Evolutionary conservation across 2,329 filamentous ascomycete genomes (phyloP).

Genomic region (Hansfordia pulvinata): DNA sequence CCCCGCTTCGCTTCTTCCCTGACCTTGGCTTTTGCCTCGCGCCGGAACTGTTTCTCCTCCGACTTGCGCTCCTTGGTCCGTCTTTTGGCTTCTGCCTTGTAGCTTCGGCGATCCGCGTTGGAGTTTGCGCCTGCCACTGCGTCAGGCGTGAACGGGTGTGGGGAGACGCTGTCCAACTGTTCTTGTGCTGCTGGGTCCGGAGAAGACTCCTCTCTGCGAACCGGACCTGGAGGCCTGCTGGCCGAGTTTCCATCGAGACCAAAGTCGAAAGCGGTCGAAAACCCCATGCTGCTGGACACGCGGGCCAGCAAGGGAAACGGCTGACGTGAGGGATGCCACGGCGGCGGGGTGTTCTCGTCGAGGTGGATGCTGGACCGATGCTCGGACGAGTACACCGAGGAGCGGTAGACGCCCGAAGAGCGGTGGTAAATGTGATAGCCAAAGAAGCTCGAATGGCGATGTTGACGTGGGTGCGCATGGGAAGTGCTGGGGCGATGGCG

Average conservation of each 20-base stretch:
- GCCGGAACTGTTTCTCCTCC: conserved; percentile 5
- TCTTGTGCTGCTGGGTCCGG: neutral
- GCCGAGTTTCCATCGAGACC: conserved; percentile 11
- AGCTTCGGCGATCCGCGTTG: conserved; percentile 8
- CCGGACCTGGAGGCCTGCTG: neutral
- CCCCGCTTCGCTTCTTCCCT: conserved; percentile 2
- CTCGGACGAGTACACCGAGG: conserved; percentile 5
- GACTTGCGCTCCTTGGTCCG: conserved; percentile 6
- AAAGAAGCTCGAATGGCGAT: conserved; percentile 9
- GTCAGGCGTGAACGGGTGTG: conserved; percentile 2
- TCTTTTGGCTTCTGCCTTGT: conserved; percentile 11
- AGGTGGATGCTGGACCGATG: conserved; percentile 4
- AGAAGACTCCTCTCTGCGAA: neutral
- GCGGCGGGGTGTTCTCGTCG: conserved; percentile 3
- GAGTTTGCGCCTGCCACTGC: conserved; percentile 6
- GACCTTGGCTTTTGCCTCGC: too few species aligned
- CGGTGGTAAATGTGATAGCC: conserved; percentile 9
- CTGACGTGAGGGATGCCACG: conserved; percentile 3
- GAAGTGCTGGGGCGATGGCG: conserved; percentile 4
- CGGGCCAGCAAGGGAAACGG: conserved; percentile 8
- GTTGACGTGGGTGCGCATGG: conserved; percentile 1
- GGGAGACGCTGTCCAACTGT: neutral
- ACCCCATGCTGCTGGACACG: conserved; percentile 5
- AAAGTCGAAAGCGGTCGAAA: conserved; percentile 6
- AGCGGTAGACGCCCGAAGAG: conserved; percentile 6